A percentile compares a stretch with the other conserved stretches of the same genome.
phyloP scores from a whole-genome alignment of 2,329 filamentous ascomycete species.

The Trichoderma asperellum region DNA sequence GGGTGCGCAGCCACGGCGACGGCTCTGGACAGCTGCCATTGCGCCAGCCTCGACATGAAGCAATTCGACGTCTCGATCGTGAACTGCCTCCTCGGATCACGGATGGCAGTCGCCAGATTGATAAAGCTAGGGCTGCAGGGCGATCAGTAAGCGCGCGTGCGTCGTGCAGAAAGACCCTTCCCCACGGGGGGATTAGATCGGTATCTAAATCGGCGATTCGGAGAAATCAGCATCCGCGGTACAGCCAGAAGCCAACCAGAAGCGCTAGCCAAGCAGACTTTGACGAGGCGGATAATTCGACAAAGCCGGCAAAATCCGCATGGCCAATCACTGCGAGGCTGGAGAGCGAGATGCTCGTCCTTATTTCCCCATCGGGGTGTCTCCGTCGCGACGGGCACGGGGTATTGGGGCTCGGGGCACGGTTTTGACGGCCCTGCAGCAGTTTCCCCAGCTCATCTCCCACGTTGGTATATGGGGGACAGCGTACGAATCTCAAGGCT shows the following conservation, averaged over 20 bases:
- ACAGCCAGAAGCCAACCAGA: not conserved
- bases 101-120: not conserved
- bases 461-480: conserved; percentile 10
- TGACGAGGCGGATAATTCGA: conserved; percentile 22
- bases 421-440: not conserved
- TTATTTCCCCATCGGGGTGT: conserved; percentile 25
- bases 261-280: conserved; percentile 5
- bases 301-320: conserved; percentile 6
- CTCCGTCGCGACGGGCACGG: conserved; percentile 2
- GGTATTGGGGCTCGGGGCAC: conserved; percentile 13
- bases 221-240: conserved; percentile 24
- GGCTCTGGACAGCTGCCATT: not conserved
- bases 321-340: conserved; percentile 13
- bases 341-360: not conserved
- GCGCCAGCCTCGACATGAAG: not conserved
- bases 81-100: not conserved
- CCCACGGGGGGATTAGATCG: conserved; percentile 21
- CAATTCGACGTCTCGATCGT: not conserved
- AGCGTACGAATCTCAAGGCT: not conserved
- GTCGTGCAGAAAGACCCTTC: not conserved
- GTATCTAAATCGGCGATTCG: conserved; percentile 24
- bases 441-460: conserved; percentile 10
- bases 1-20: conserved; percentile 1
- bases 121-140: conserved; percentile 13
- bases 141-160: conserved; percentile 17